Base-by-base conservation (phyloP, 139 green algal genomes). In the Chlorella sp. region DNA sequence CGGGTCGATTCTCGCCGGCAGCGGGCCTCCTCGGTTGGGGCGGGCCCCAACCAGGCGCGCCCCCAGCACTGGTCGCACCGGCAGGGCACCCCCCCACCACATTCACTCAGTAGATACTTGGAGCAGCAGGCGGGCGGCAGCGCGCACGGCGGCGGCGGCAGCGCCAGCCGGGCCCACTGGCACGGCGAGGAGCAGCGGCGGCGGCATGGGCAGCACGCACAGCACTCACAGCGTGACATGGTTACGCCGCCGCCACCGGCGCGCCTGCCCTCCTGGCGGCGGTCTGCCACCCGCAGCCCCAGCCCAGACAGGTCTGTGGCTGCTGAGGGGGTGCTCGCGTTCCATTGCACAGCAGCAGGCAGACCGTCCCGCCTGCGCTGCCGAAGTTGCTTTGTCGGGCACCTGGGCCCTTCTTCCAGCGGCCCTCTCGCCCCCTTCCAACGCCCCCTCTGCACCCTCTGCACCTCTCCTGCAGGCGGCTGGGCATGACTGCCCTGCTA, bases 111-210 rank as follows among this genome's bases (percentile, higher is more conserved):
- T 7, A 3, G 65, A 36, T 41, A 36, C 14, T 20, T 19, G 67
- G n/a, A 38, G 67, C 67, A 30, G 67, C 67, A 73, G 67, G 46
- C 36, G 16, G 28, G 67, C 65, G 32, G 65, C 67, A n/a, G 48
- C 75, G 17, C n/a, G 51, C 51, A 17, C n/a, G 34, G 75, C 75
- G 72, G 76, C 76, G 28, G 58, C 76, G 51, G 75, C 51, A 82
- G 73, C 73, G 54, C 30, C 24, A 41, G 70, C 34, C 24, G 68
- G n/a, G 9, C 14, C 9, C 32, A 28, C 5, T 3, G 43, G 26
- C 44, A 5, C 38, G 38, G 38, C 69, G 38, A 30, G n/a, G 69
- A 17, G 69, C 38, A 32, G 38, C n/a, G 69, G 69, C n/a, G 38
- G 26, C 11, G 19, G 1, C 19, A 32, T 38, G 26, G 20, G 69